Evolutionary conservation across 495 filamentous ascomycete species (phyloP).

Genomic region (Staphylotrichum longicolle): DNA sequence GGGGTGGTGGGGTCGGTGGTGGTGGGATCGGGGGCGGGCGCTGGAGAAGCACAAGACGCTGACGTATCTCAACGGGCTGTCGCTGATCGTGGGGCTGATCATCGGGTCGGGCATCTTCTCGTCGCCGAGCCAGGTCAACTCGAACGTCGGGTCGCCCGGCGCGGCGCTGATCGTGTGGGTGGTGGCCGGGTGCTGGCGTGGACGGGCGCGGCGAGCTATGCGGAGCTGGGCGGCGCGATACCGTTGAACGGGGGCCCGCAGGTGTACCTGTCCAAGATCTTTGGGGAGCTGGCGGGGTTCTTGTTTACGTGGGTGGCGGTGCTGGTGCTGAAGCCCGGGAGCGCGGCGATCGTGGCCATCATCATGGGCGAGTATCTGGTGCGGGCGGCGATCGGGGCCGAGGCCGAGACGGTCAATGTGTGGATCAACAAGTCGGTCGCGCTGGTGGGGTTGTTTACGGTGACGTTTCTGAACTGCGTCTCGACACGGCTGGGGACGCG

Average conservation of each 20-base stretch:
- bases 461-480: constrained; percentile 84
- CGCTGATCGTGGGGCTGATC: constrained; percentile 85
- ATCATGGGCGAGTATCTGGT: constrained; percentile 98
- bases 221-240: constrained; percentile 92
- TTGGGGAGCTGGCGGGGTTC: constrained; percentile 88
- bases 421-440: constrained; percentile 94
- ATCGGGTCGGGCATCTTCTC: constrained; percentile 99
- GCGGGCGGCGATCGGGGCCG: constrained; percentile 76
- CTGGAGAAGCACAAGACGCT: constrained; percentile 93
- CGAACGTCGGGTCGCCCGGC: constrained; percentile 87
- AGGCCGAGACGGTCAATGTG: constrained; percentile 67
- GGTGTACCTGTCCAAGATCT: constrained; percentile 91
- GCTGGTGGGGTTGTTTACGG: constrained; percentile 66
- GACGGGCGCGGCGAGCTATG: constrained; percentile 96
- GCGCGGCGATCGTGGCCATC: constrained; percentile 90
- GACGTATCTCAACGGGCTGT: constrained; percentile 90
- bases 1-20: not conserved
- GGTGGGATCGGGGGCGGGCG: constrained; percentile 51
- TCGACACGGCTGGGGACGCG: constrained; percentile 84
- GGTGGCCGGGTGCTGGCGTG: constrained; percentile 85
- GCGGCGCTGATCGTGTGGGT: constrained; percentile 87
- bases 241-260: constrained; percentile 93
- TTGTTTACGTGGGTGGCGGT: constrained; percentile 96
- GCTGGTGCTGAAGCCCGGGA: constrained; percentile 88
- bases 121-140: constrained; percentile 89